A percentile compares a stretch with the other conserved stretches of the same genome.
phyloP scores from a whole-genome alignment of 2,329 filamentous ascomycete species.

The Grosmannia serpens region DNA sequence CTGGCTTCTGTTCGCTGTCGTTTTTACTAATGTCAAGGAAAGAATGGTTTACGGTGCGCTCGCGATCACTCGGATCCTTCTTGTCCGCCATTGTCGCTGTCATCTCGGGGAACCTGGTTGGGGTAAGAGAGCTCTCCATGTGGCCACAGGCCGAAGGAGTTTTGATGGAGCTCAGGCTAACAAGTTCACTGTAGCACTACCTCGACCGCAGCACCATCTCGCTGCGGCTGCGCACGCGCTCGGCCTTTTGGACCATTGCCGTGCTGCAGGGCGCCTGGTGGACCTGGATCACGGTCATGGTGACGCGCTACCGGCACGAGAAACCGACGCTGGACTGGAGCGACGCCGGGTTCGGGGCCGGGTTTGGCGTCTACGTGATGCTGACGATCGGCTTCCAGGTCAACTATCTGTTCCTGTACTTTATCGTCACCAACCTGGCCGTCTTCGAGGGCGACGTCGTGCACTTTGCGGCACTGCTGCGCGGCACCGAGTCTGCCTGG shows the following conservation, averaged over 20 bases:
- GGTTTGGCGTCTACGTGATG: constrained; percentile 57
- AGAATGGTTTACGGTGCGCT: constrained; percentile 59
- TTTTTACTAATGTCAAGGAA: not conserved
- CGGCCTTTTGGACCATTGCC: constrained; percentile 41
- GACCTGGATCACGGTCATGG: constrained; percentile 58
- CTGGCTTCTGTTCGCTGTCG: no score
- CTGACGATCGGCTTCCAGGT: constrained; percentile 57
- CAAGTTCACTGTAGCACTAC: constrained; percentile 36
- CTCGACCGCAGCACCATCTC: constrained; percentile 46
- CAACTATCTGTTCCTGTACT: constrained; percentile 67
- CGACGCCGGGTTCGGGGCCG: constrained; percentile 49
- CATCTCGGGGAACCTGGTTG: constrained; percentile 52
- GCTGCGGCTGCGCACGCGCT: constrained; percentile 41
- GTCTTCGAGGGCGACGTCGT: constrained; percentile 51
- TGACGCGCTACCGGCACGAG: constrained; percentile 45
- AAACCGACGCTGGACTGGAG: constrained; percentile 56
- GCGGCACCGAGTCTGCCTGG: constrained; percentile 61
- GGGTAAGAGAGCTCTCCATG: no score
- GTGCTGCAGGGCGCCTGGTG: constrained; percentile 57
- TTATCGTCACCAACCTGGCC: constrained; percentile 57
- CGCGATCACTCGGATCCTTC: constrained; percentile 59
- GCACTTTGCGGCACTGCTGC: constrained; percentile 53
- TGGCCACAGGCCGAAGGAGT: no score
- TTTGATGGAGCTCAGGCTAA: no score
- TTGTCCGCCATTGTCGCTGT: constrained; percentile 57